Percentiles rank a stretch among this genome's conserved stretches.
These are phyloP conservation scores for Chrysosporium queenslandicum DNA, from an alignment of 2,329 filamentous ascomycete genomes.

Conservation along the genomic window DNA sequence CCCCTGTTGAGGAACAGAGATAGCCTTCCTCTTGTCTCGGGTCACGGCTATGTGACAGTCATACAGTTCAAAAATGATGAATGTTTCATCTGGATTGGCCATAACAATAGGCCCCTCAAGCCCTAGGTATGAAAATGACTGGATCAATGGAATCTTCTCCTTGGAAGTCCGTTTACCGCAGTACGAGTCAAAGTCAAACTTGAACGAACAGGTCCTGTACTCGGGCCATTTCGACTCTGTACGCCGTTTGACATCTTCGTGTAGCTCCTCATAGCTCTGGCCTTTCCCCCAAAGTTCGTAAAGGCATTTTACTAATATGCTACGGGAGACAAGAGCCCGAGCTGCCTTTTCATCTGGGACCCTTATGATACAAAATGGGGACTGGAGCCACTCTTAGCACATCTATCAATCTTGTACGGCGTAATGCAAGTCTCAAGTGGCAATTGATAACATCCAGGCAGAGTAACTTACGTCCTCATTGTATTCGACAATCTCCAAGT, in stretches of 20 bases:
- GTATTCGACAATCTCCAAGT: constrained; percentile 67
- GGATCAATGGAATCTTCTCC: constrained; percentile 64
- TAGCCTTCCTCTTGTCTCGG: constrained; percentile 7
- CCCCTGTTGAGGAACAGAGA: constrained; percentile 23
- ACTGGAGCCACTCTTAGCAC: constrained; percentile 43
- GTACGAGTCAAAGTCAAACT: constrained; percentile 75
- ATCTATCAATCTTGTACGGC: constrained; percentile 1
- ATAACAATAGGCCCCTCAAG: constrained; percentile 72
- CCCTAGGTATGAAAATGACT: constrained; percentile 66
- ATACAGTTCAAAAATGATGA: constrained; percentile 78
- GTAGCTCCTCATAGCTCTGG: constrained; percentile 55
- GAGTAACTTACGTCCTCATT: constrained; percentile 54
- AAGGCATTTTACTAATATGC: constrained; percentile 71
- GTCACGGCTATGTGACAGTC: constrained; percentile 36
- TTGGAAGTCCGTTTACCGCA: constrained; percentile 57
- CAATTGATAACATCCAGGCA: not conserved
- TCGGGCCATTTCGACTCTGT: constrained; percentile 56
- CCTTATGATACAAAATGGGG: constrained; percentile 71
- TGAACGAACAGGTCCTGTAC: constrained; percentile 62
- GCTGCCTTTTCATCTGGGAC: constrained; percentile 58
- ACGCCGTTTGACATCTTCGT: constrained; percentile 50
- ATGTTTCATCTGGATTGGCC: constrained; percentile 61
- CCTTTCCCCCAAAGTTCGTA: constrained; percentile 83
- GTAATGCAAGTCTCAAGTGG: constrained; percentile 5
- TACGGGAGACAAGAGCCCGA: constrained; percentile 57